Evolutionary conservation across 495 filamentous ascomycete species (phyloP), one percentile per base, ranked within the genome.

Genomic region (Opeltia flavorubescens): DNA sequence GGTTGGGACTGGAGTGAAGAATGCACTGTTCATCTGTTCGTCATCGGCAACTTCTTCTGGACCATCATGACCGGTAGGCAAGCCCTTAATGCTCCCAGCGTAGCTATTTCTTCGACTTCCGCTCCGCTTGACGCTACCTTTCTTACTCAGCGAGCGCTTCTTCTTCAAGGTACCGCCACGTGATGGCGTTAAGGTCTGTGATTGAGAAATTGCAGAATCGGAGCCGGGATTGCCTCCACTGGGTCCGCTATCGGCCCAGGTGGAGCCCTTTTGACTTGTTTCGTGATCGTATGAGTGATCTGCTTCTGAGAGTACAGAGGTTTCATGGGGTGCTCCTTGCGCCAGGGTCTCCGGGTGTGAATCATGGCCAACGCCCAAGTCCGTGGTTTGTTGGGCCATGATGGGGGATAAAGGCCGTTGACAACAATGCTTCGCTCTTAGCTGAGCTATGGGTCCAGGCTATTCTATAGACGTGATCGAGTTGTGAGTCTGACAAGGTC

Each of bases 1-100:
- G 1, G 91, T 96, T 5, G 91, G 93, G 21, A 98, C 80, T 1
- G 91, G 91, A 35, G 84, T 81, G 57, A 77, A 78, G 61, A 95
- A 95, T 13, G 80, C 83, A 60, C 84, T 95, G 51, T 91, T 87
- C 46, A 70, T 63, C 33, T 85, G 78, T 30, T 70, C 66, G 38
- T 81, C 80, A 26, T 75, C 74, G 7, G 50, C 57, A 41, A 55
- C 54, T 56, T 64, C 55, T 65, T 74, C 67, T 71, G 67, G 71
- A 45, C 70, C 68, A 39, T 65, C 69, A 33, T 76, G 74, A 29
- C 69, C 84, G 42, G 86, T 67, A 31, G 70, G 77, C 39, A 85
- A 63, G 55, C 83, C 86, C 50, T 77, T 76, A 30, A 91, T 83
- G 59, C 87, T 93, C 13, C 84, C 86, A 9, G 88, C 84, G 49